Evolutionary conservation across 176 grass and related monocot species (phyloP).

Genomic region (Triticum timopheevii): DNA sequence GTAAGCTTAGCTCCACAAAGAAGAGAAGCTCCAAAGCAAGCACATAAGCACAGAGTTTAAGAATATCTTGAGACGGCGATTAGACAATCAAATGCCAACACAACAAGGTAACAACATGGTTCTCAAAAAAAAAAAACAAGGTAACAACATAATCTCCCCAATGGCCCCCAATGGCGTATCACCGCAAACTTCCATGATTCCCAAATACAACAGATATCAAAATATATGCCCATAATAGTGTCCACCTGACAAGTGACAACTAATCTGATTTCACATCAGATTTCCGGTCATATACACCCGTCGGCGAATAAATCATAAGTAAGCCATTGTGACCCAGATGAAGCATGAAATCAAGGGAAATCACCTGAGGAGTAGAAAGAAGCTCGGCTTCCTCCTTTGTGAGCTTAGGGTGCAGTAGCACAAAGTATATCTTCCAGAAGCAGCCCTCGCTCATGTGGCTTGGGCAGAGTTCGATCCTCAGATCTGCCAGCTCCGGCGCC

Average conservation of each 20-base stretch:
- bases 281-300: not conserved
- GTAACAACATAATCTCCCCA: not conserved
- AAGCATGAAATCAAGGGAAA: conserved; percentile 7
- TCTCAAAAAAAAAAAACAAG: not conserved
- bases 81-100: not conserved
- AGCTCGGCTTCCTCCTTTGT: conserved; percentile 56
- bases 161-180: not conserved
- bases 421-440: conserved; percentile 97
- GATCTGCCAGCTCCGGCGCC: conserved; percentile 69
- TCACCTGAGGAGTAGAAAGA: conserved; percentile 73
- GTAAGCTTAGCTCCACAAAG: not conserved
- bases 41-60: not conserved
- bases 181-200: not conserved
- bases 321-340: not conserved
- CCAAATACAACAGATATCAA: not conserved
- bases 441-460: conserved; percentile 74
- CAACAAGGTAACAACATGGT: not conserved
- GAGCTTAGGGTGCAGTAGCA: conserved; percentile 78
- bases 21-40: not conserved
- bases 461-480: conserved; percentile 85
- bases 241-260: not conserved
- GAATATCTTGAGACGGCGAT: not conserved
- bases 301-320: not conserved
- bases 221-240: not conserved
- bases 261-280: not conserved